Percentiles rank a stretch among this genome's conserved stretches.
Evolutionary conservation across 2,329 filamentous ascomycete species (phyloP).

Genomic region (Penicillium psychrosexuale): DNA sequence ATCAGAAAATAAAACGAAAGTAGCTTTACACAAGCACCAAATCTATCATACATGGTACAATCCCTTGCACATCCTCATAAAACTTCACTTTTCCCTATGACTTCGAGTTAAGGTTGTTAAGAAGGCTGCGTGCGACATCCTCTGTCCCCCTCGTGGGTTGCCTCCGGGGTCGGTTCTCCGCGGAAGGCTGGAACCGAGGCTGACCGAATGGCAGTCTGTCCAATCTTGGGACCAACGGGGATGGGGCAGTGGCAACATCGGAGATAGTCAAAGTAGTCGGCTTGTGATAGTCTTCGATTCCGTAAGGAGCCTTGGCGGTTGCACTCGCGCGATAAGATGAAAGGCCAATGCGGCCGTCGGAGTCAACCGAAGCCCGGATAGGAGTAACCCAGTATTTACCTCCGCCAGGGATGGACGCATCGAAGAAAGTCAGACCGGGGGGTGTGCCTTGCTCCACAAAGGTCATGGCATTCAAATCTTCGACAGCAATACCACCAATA

Average conservation of each 20-base stretch:
- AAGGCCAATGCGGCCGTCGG: conserved; percentile 45
- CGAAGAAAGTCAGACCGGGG: conserved; percentile 43
- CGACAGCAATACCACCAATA: conserved; percentile 43
- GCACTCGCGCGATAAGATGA: conserved; percentile 33
- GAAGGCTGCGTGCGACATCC: conserved; percentile 32
- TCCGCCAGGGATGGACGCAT: conserved; percentile 48
- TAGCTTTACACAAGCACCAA: conserved; percentile 30
- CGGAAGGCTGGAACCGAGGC: conserved; percentile 16
- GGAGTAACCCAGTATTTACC: conserved; percentile 54
- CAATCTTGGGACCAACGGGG: conserved; percentile 31
- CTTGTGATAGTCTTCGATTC: conserved; percentile 35
- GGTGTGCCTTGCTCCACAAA: conserved; percentile 36
- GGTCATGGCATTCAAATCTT: conserved; percentile 37
- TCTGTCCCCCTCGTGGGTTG: conserved; percentile 22
- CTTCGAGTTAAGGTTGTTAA: conserved; percentile 28
- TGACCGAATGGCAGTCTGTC: conserved; percentile 23
- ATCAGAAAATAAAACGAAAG: conserved; percentile 21
- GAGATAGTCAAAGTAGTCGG: conserved; percentile 27
- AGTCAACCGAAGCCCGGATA: conserved; percentile 45
- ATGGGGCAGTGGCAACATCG: conserved; percentile 24
- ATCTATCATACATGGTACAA: conserved; percentile 36
- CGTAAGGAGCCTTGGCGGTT: conserved; percentile 36
- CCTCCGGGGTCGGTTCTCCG: not conserved
- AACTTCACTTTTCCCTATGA: conserved; percentile 5
- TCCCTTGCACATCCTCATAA: conserved; percentile 11